Base-by-base conservation (phyloP, 2,329 filamentous ascomycete species). In the Fonsecaea monophora region DNA sequence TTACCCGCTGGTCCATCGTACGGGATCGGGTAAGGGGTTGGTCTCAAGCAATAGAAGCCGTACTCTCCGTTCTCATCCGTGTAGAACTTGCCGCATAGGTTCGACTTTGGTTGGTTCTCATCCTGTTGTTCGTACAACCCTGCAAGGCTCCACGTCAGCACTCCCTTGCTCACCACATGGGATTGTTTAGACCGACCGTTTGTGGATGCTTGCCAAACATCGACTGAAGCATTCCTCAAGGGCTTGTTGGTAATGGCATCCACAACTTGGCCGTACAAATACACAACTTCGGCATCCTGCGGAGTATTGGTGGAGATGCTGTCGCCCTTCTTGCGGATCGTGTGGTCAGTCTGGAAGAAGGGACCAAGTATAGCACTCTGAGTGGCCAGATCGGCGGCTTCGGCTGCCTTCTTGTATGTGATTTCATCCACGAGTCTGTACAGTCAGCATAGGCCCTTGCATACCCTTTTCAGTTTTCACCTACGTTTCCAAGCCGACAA, bases 361-460 rank as follows among this genome's bases (percentile, higher is more conserved):
- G 92, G 92, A 0, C 92, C 92, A 0, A 96, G 85, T 71, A 96
- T 92, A 48, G 92, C 88, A 3, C 90, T 91, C 1, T 91, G 86
- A 4, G 92, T 95, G 10, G 88, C 83, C 0, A 82, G 82, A 45
- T 84, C 83, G 13, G 80, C 74, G 13, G 81, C 80, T 62, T 83
- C 80, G 58, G 84, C 84, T 35, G 85, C 84, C 59, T 86, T 82
- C 68, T 87, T 88, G 79, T 88, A 90, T 63, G 90, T 92, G 74
- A 95, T 94, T 76, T 94, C 91, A 77, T 94, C 92, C 55, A 94
- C 90, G 3, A 91, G 85, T 4, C 80, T 82, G 48, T 38, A 25
- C 32, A 58, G 56, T 56, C 54, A 67, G 69, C 54, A 68, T 37
- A 54, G 18, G 25, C 53, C 15, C 10, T 40, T 30, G 30, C 38